Evolutionary conservation across 495 filamentous ascomycete species (phyloP).

Genomic region (Penicillium dipodomyicola): DNA sequence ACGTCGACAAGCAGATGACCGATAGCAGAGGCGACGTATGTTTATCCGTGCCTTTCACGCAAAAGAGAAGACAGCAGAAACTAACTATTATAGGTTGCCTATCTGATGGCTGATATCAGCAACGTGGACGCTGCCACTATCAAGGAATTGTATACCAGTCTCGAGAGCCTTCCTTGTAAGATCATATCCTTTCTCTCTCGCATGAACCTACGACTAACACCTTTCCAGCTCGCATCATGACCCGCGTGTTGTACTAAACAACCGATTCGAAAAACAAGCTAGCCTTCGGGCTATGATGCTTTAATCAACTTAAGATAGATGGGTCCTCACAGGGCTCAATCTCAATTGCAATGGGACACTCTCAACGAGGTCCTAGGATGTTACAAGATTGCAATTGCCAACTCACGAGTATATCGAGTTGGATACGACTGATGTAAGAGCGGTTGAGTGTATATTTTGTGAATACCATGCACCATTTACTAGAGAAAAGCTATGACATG

Average conservation of each 20-base stretch:
- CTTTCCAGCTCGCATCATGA: slow-evolving; percentile 72
- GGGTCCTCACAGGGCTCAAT: slow-evolving; percentile 1
- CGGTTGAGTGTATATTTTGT: slow-evolving; percentile 3
- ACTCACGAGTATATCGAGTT: slow-evolving; percentile 4
- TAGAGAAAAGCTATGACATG: slow-evolving; percentile 19
- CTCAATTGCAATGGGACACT: slow-evolving; percentile 11
- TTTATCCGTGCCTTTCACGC: slow-evolving; percentile 1
- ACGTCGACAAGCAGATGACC: slow-evolving; percentile 97
- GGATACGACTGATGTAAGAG: slow-evolving; percentile 2
- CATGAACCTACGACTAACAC: slow-evolving; percentile 13
- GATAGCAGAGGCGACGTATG: slow-evolving; percentile 87
- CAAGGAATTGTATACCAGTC: slow-evolving; percentile 75
- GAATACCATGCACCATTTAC: slow-evolving; percentile 2
- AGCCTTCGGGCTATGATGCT: slow-evolving; percentile 5
- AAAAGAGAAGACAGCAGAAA: not conserved
- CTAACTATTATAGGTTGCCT: slow-evolving; percentile 63
- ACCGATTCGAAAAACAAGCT: slow-evolving; percentile 5
- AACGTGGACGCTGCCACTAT: slow-evolving; percentile 76
- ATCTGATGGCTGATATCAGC: slow-evolving; percentile 97
- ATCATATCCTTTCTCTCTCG: slow-evolving; percentile 11
- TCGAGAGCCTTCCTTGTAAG: slow-evolving; percentile 82
- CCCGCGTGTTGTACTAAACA: slow-evolving; percentile 77
- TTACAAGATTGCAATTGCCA: not conserved
- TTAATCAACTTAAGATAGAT: slow-evolving; percentile 30
- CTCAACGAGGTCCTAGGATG: slow-evolving; percentile 25